A percentile compares a stretch with the other conserved stretches of the same genome.
Evolutionary conservation across 331 rosid genomes (phyloP).

Genomic region (Acacia pycnantha): DNA sequence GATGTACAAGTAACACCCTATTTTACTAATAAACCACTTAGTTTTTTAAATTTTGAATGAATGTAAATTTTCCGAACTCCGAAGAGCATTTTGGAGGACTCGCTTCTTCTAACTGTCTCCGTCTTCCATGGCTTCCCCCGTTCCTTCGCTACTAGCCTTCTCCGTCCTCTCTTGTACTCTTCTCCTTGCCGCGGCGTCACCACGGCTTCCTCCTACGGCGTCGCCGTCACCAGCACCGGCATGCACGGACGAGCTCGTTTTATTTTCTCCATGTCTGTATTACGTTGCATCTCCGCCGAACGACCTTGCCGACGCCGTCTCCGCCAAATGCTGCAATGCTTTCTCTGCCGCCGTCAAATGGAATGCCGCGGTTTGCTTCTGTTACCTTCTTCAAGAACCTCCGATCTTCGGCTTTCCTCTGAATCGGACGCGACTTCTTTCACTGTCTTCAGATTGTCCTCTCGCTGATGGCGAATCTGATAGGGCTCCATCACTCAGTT

Average conservation of each 20-base stretch:
- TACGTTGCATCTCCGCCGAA: conserved; percentile 69
- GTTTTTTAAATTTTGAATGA: neutral
- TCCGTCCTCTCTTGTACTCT: neutral
- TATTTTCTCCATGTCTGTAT: conserved; percentile 63
- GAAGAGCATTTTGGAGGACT: conserved; percentile 6
- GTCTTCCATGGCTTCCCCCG: conserved; percentile 24
- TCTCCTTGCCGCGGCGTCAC: conserved; percentile 3
- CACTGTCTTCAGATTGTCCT: conserved; percentile 55
- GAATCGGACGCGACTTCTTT: conserved; percentile 48
- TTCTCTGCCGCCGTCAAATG: conserved; percentile 38
- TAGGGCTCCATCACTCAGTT: neutral
- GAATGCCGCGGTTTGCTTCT: conserved; percentile 50
- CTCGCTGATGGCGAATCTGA: neutral
- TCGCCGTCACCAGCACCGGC: neutral
- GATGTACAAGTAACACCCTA: too few species aligned
- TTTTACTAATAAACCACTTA: too few species aligned
- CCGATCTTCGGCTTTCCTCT: conserved; percentile 68
- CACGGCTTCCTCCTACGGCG: neutral
- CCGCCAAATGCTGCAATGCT: conserved; percentile 55
- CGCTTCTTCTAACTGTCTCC: neutral
- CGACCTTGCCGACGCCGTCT: conserved; percentile 49
- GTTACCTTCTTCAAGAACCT: conserved; percentile 59
- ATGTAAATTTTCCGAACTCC: neutral
- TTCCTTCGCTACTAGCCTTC: neutral
- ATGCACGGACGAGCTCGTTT: conserved; percentile 50